Evolutionary conservation across 2,329 filamentous ascomycete genomes (phyloP).

Genomic region (Achaetomium macrosporum): DNA sequence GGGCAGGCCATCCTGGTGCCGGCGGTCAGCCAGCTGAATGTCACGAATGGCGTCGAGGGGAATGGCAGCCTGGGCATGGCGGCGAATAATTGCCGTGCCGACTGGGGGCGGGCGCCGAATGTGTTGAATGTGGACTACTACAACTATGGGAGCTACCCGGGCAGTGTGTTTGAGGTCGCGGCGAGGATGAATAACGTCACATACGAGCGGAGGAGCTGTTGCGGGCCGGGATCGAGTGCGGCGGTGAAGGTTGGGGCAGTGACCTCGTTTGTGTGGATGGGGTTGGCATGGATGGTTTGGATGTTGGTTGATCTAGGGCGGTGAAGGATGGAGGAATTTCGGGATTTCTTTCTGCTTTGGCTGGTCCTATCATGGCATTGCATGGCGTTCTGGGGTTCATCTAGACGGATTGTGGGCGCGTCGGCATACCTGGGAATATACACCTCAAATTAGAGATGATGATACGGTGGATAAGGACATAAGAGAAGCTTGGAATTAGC

Average conservation of each 20-base stretch:
- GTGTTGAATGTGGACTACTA: conserved; percentile 83
- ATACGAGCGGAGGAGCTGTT: conserved; percentile 52
- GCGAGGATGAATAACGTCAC: conserved; percentile 67
- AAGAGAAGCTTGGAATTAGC: too few species aligned
- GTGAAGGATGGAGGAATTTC: not conserved
- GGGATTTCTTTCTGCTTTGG: too few species aligned
- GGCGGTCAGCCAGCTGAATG: conserved; percentile 61
- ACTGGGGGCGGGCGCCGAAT: conserved; percentile 67
- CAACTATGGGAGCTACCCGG: conserved; percentile 59
- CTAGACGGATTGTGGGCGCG: too few species aligned
- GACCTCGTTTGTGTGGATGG: conserved; percentile 8
- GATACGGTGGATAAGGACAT: too few species aligned
- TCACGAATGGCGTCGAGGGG: conserved; percentile 63
- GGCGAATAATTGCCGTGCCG: conserved; percentile 53
- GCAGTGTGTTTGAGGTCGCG: conserved; percentile 72
- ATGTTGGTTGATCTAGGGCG: conserved; percentile 7
- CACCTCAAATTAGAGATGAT: too few species aligned
- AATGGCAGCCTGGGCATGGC: conserved; percentile 60
- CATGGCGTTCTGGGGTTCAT: conserved; percentile 18
- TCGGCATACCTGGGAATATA: too few species aligned
- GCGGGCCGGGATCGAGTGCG: conserved; percentile 42
- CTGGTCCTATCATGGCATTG: conserved; percentile 13
- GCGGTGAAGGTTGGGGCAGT: conserved; percentile 45
- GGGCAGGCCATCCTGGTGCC: conserved; percentile 63
- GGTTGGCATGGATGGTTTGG: conserved; percentile 17